Conservation (phyloP, 2,329 filamentous ascomycete genomes). For the Davidsoniella australis region DNA sequence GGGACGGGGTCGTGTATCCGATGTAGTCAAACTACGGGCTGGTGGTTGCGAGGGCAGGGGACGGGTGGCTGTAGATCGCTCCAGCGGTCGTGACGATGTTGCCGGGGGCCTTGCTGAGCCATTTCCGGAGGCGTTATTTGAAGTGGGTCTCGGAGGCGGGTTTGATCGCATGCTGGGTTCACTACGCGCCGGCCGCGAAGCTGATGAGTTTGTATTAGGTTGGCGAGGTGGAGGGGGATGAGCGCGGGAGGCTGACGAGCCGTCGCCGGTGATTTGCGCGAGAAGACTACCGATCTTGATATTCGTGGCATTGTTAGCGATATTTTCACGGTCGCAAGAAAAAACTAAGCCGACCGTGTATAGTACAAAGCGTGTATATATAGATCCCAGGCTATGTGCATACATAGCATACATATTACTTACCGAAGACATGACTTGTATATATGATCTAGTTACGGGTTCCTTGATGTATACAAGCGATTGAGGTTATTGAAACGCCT, state of each 20-base stretch:
- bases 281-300: slow-evolving; percentile 11
- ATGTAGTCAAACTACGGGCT: slow-evolving; percentile 14
- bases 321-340: no score
- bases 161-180: neutral
- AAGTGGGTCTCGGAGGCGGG: neutral
- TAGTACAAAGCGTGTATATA: no score
- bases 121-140: neutral
- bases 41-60: slow-evolving; percentile 15
- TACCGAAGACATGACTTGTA: no score
- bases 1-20: slow-evolving; percentile 8
- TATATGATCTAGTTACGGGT: no score
- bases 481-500: no score
- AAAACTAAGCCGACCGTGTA: no score
- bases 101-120: slow-evolving; percentile 3
- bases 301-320: slow-evolving; percentile 1
- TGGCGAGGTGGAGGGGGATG: neutral
- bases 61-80: slow-evolving; percentile 18
- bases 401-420: no score
- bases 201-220: neutral
- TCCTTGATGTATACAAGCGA: no score
- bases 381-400: no score
- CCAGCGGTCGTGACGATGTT: slow-evolving; percentile 14
- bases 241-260: neutral
- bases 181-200: neutral
- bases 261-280: slow-evolving; percentile 8